Evolutionary conservation across 2,329 filamentous ascomycete species (phyloP).

Genomic region (Geoglossum cookeanum): DNA sequence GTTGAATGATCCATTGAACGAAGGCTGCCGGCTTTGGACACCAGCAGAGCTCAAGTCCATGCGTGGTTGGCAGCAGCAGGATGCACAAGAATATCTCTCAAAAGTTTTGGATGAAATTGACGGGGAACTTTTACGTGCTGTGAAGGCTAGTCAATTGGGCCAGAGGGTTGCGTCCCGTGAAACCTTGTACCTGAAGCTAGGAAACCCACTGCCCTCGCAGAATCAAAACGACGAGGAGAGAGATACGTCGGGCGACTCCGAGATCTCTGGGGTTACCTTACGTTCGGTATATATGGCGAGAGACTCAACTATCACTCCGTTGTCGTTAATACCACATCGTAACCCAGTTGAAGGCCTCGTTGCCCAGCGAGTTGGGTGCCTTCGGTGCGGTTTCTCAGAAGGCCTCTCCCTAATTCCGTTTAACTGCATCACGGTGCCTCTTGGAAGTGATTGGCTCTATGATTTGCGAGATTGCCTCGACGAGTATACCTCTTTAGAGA

Average conservation of each 20-base stretch:
- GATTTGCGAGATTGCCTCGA: conserved; percentile 64
- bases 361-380: conserved; percentile 77
- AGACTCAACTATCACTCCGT: not conserved
- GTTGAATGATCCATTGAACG: conserved; percentile 49
- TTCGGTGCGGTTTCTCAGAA: conserved; percentile 68
- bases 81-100: conserved; percentile 93
- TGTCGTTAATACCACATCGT: conserved; percentile 12
- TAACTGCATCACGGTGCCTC: conserved; percentile 75
- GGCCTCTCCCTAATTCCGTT: conserved; percentile 82
- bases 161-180: not conserved
- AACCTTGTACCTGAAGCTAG: not conserved
- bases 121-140: conserved; percentile 41
- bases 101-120: conserved; percentile 75
- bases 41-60: conserved; percentile 69
- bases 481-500: conserved; percentile 67
- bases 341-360: conserved; percentile 79
- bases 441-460: conserved; percentile 47
- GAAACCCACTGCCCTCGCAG: not conserved
- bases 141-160: not conserved
- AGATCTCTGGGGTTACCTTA: not conserved
- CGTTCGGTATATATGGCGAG: not conserved
- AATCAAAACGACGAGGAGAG: not conserved
- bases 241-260: not conserved
- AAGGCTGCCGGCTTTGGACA: conserved; percentile 65
- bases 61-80: conserved; percentile 90